These are phyloP conservation scores for Rutstroemia sp. DNA, from an alignment of 2,329 filamentous ascomycete genomes.

Conservation along the genomic window DNA sequence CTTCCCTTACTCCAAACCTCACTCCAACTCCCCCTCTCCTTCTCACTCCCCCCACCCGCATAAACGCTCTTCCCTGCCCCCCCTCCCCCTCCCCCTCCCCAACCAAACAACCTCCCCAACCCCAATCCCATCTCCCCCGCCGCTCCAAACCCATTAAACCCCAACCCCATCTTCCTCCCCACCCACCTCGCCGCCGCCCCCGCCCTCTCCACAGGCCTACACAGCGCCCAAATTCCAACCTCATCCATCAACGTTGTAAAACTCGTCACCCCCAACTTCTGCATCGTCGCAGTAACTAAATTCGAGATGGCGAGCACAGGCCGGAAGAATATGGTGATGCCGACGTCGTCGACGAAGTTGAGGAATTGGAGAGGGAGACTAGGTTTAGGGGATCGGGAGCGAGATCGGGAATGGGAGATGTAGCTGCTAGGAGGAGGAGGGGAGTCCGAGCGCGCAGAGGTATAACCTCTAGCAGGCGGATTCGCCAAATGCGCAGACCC, in stretches of 20 bases:
- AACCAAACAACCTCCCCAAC: no score
- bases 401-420: not conserved
- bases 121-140: no score
- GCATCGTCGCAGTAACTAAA: not conserved
- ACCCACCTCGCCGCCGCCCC: not conserved
- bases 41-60: not conserved
- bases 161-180: not conserved
- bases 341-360: slow-evolving; percentile 23
- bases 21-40: not conserved
- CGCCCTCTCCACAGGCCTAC: not conserved
- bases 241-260: slow-evolving; percentile 20
- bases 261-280: no score
- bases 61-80: not conserved
- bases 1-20: not conserved
- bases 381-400: not conserved
- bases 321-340: slow-evolving; percentile 16
- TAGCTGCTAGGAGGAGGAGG: no score
- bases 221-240: slow-evolving; percentile 13
- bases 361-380: slow-evolving; percentile 8
- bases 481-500: no score
- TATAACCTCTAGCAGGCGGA: no score
- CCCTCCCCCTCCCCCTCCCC: not conserved
- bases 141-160: no score
- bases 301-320: slow-evolving; percentile 13
- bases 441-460: no score